Evolutionary conservation across 164 flowering plant species (phyloP).

Genomic region (Nymphaea colorata): DNA sequence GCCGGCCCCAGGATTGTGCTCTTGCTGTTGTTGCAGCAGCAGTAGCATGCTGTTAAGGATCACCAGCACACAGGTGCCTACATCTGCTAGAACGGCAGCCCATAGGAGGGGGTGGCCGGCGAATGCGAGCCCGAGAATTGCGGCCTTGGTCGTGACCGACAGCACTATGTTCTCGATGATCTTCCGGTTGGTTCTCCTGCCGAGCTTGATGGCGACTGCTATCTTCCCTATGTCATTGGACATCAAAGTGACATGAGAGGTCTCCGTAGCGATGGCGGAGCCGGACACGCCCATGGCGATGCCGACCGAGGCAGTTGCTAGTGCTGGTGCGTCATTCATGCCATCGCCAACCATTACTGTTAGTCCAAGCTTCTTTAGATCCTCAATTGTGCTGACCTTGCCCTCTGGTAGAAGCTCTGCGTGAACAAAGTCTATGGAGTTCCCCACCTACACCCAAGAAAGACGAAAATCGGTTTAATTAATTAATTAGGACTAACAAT

Average conservation of each 20-base stretch:
- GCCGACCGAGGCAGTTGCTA: constrained; percentile 83
- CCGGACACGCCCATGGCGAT: constrained; percentile 96
- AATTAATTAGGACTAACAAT: too few relatives aligned
- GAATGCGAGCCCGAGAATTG: constrained; percentile 52
- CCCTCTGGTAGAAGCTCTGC: constrained; percentile 88
- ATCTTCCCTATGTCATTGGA: constrained; percentile 72
- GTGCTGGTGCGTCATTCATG: constrained; percentile 85
- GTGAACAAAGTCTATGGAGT: constrained; percentile 50
- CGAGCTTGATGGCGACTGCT: constrained; percentile 50
- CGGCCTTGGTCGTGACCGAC: constrained; percentile 52
- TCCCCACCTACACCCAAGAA: constrained; percentile 38
- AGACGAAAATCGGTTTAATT: not conserved
- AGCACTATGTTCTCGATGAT: constrained; percentile 48
- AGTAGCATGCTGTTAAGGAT: constrained; percentile 80
- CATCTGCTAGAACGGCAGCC: constrained; percentile 88
- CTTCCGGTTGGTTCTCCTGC: constrained; percentile 34
- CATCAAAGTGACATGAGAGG: constrained; percentile 77
- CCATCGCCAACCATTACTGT: constrained; percentile 95
- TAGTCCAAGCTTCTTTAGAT: constrained; percentile 38
- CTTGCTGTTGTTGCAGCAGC: not conserved
- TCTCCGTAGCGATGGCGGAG: constrained; percentile 80
- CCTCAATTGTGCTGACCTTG: constrained; percentile 47
- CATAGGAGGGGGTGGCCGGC: constrained; percentile 83
- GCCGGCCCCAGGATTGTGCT: not conserved
- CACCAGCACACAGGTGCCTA: constrained; percentile 79